phyloP scores from a whole-genome alignment of 345 rosid species.

The Camelina sativa region DNA sequence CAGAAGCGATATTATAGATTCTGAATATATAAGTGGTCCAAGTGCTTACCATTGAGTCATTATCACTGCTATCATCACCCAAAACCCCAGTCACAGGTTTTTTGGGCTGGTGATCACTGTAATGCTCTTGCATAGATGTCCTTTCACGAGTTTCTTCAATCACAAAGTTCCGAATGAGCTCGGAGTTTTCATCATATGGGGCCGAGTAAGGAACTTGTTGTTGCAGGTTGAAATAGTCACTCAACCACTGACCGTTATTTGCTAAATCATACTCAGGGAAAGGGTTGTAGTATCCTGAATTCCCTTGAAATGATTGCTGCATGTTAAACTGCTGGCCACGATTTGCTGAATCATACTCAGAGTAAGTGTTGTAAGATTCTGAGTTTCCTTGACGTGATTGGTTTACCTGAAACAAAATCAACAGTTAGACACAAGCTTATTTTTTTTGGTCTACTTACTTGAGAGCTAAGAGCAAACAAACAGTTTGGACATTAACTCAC shows the following conservation, averaged over 20 bases:
- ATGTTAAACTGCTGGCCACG: neutral
- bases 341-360: slow-evolving; percentile 15
- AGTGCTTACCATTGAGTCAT: slow-evolving; percentile 38
- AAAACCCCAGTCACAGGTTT: slow-evolving; percentile 16
- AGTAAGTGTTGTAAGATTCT: slow-evolving; percentile 9
- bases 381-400: slow-evolving; percentile 26
- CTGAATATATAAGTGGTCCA: neutral
- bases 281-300: neutral
- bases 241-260: neutral
- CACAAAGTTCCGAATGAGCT: neutral
- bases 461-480: neutral
- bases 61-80: slow-evolving; percentile 22
- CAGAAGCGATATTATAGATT: slow-evolving; percentile 2
- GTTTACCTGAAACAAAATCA: slow-evolving; percentile 18
- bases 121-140: slow-evolving; percentile 10
- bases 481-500: slow-evolving; percentile 14
- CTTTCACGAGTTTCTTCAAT: slow-evolving; percentile 6
- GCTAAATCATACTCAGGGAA: neutral
- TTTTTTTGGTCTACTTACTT: neutral
- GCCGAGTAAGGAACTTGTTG: slow-evolving; percentile 7
- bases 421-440: neutral
- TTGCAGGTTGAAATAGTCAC: neutral
- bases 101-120: slow-evolving; percentile 14
- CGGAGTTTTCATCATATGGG: neutral
- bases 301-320: neutral